phyloP scores from a whole-genome alignment of 1,139 yeast species.

The Dujonia santamariae region DNA sequence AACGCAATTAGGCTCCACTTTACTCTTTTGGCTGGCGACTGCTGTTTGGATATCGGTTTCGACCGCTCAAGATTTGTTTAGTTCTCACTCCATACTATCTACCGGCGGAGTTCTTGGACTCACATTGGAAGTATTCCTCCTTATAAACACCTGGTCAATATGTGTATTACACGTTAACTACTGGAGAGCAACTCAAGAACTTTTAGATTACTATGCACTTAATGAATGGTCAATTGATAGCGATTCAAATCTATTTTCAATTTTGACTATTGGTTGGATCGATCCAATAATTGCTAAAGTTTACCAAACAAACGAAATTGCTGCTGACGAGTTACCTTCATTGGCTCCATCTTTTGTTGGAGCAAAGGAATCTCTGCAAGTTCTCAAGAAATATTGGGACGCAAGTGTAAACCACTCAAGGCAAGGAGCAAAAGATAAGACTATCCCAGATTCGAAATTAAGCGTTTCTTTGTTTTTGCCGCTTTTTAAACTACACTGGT shows the following conservation, averaged over 20 bases:
- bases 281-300: slow-evolving; percentile 21
- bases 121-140: slow-evolving; percentile 6
- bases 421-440: background rate
- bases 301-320: slow-evolving; percentile 15
- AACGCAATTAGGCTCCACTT: slow-evolving; percentile 29
- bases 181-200: slow-evolving; percentile 29
- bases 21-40: slow-evolving; percentile 41
- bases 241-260: slow-evolving; percentile 20
- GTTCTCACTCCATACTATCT: slow-evolving; percentile 19
- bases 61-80: slow-evolving; percentile 28
- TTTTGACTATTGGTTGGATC: slow-evolving; percentile 23
- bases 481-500: background rate
- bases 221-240: slow-evolving; percentile 12
- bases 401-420: background rate
- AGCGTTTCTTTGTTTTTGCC: background rate
- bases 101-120: slow-evolving; percentile 11
- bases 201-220: slow-evolving; percentile 15
- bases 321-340: slow-evolving; percentile 32
- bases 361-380: slow-evolving; percentile 35
- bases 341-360: slow-evolving; percentile 36
- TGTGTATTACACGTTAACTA: slow-evolving; percentile 21
- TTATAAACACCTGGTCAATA: slow-evolving; percentile 11
- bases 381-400: background rate
- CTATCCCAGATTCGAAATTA: background rate
- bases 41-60: slow-evolving; percentile 18